Evolutionary conservation across 768 basidiomycete genomes (phyloP), one percentile per base, ranked within the genome.

Genomic region (Sutorius australiensis): DNA sequence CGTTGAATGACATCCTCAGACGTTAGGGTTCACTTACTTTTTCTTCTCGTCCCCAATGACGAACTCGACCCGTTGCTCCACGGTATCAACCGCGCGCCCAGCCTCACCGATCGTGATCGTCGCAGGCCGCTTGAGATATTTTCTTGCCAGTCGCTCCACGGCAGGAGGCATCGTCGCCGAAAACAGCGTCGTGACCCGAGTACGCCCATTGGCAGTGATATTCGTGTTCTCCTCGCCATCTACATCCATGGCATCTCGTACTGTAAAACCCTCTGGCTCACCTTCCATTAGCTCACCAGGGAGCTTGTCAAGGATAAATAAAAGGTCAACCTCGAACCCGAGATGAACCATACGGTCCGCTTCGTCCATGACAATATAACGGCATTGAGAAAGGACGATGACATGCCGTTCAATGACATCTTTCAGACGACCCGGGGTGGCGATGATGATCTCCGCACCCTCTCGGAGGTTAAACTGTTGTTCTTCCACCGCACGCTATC

Each of bases 351-450:
- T 98, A 47, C 97, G 83, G 70, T 99, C 97, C 14, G 97, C 97
- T 77, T 99, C 97, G 69, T 99, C 97, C 97, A 99, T 97, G 60
- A 99, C 95, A 54, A 99, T 87, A 66, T 99, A 98, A 2, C 92
- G 92, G 70, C 97, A 98, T 70, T 99, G 97, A 7, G 90, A 89
- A 40, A 99, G 80, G 17, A 99, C 97, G 39, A 99, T 79, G 42
- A 98, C 92, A 68, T 89, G 91, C 19, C 94, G 85, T 73, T 99
- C 95, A 55, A 99, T 87, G 50, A 98, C 92, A 67, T 98, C 97
- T 72, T 97, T 97, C 16, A 99, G 79, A 72, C 97, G 94, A 75
- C 97, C 97, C 11, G 97, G 97, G 0, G 97, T 98, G 24, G 97
- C 97, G 55, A 99, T 98, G 64, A 99, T 89, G 56, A 99, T 98